These are phyloP conservation scores for Arctium lappa DNA, from an alignment of 129 eudicot species.

Conservation along the genomic window DNA sequence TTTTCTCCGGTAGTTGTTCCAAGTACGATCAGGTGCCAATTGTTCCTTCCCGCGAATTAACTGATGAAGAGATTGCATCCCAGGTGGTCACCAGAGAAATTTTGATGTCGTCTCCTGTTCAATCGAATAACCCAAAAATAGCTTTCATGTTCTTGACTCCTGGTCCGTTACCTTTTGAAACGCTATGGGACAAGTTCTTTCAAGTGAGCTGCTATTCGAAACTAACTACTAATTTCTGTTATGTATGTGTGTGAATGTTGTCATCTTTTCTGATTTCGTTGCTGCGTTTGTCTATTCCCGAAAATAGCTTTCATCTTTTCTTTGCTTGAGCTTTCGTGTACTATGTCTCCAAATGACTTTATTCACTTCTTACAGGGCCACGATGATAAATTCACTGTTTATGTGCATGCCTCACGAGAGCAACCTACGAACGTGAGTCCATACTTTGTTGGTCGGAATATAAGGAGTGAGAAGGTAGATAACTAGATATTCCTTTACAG, in stretches of 20 bases:
- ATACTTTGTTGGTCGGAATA: conserved; percentile 45
- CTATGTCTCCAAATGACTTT: not conserved
- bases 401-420: conserved; percentile 66
- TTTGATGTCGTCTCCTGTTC: conserved; percentile 37
- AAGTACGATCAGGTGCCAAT: conserved; percentile 22
- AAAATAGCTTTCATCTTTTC: not conserved
- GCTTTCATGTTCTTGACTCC: conserved; percentile 67
- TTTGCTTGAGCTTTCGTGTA: too few species aligned
- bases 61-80: conserved; percentile 52
- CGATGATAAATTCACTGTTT: conserved; percentile 57
- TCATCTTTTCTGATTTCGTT: too few species aligned
- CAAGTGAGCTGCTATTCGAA: conserved; percentile 35
- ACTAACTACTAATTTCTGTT: not conserved
- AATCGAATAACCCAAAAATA: conserved; percentile 45
- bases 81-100: conserved; percentile 51
- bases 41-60: conserved; percentile 45
- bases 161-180: conserved; percentile 55
- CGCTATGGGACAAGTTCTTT: conserved; percentile 65
- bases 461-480: conserved; percentile 61
- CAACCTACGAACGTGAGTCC: conserved; percentile 38
- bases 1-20: conserved; percentile 45
- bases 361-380: conserved; percentile 46
- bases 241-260: not conserved
- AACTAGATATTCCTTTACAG: not conserved
- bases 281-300: too few species aligned